Conservation (phyloP, 148 eudicot genomes). For the Polygonum aviculare region DNA sequence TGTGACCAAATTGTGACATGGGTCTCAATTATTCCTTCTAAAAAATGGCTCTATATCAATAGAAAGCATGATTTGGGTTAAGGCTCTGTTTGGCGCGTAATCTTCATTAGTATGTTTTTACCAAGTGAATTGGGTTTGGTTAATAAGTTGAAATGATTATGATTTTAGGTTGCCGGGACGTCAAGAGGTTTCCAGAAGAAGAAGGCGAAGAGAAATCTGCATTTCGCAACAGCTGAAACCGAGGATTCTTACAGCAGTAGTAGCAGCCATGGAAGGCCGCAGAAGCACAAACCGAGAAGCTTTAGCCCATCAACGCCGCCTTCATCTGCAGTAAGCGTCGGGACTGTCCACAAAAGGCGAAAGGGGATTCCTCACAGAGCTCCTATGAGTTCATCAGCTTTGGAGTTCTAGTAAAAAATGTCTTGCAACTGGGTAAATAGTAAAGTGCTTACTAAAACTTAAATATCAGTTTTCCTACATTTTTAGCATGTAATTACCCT, state of each 20-base stretch:
- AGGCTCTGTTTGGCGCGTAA: background rate
- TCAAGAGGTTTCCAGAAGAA: background rate
- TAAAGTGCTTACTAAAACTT: background rate
- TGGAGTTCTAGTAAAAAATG: background rate
- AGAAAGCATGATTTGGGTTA: background rate
- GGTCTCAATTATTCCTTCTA: background rate
- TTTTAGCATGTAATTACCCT: background rate
- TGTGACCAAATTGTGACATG: background rate
- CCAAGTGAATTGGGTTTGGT: background rate
- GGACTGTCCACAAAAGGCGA: background rate
- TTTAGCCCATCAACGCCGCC: slow-evolving; percentile 9
- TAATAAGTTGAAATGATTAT: background rate
- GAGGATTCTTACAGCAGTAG: slow-evolving; percentile 11
- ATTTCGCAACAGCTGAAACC: background rate
- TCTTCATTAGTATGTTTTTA: background rate
- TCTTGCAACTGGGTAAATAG: slow-evolving; percentile 3
- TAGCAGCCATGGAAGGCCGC: slow-evolving; percentile 11
- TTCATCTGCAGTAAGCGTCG: background rate
- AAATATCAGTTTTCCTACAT: background rate
- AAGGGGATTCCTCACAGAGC: slow-evolving; percentile 12
- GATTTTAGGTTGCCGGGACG: slow-evolving; percentile 1
- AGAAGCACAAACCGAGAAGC: background rate
- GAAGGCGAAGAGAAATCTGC: background rate
- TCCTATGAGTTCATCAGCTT: slow-evolving; percentile 7
- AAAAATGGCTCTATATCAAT: background rate